These are phyloP conservation scores for Didymella arachidicola DNA, from an alignment of 2,329 filamentous ascomycete species.

Conservation along the genomic window DNA sequence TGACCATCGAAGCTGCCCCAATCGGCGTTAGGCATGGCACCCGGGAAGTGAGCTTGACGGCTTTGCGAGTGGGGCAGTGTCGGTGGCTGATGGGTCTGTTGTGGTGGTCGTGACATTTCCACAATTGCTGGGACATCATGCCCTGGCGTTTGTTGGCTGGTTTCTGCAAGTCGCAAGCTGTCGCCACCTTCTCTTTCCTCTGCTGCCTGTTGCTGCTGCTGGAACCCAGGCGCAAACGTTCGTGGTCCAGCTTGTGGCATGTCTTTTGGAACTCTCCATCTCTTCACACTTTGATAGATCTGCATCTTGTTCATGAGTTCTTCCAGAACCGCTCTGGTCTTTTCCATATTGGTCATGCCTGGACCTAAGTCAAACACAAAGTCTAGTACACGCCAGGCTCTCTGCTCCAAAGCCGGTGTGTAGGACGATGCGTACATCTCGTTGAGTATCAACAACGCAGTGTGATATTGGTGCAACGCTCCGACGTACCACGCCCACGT, in stretches of 20 bases:
- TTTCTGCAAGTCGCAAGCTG: slow-evolving; percentile 13
- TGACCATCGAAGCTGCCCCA: slow-evolving; percentile 38
- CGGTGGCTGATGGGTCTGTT: neutral
- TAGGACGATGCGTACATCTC: slow-evolving; percentile 69
- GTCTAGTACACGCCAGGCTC: slow-evolving; percentile 76
- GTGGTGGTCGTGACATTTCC: slow-evolving; percentile 16
- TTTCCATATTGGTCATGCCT: slow-evolving; percentile 61
- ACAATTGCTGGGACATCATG: neutral
- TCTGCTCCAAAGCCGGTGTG: slow-evolving; percentile 64
- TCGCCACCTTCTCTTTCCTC: slow-evolving; percentile 16
- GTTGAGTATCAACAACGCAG: slow-evolving; percentile 71
- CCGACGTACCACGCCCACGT: slow-evolving; percentile 75
- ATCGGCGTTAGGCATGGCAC: slow-evolving; percentile 35
- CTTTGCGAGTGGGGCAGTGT: slow-evolving; percentile 7
- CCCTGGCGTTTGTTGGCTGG: slow-evolving; percentile 3
- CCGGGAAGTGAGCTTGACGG: slow-evolving; percentile 22
- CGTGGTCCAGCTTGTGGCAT: slow-evolving; percentile 47
- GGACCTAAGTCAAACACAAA: slow-evolving; percentile 72
- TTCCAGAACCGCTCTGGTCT: slow-evolving; percentile 66
- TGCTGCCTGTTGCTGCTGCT: slow-evolving; percentile 14
- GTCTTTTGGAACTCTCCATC: slow-evolving; percentile 61
- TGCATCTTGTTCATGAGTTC: slow-evolving; percentile 69
- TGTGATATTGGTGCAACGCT: slow-evolving; percentile 76
- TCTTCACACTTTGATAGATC: slow-evolving; percentile 66
- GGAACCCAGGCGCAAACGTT: slow-evolving; percentile 43